Evolutionary conservation across 495 filamentous ascomycete species (phyloP).

Genomic region (Neurospora intermedia): DNA sequence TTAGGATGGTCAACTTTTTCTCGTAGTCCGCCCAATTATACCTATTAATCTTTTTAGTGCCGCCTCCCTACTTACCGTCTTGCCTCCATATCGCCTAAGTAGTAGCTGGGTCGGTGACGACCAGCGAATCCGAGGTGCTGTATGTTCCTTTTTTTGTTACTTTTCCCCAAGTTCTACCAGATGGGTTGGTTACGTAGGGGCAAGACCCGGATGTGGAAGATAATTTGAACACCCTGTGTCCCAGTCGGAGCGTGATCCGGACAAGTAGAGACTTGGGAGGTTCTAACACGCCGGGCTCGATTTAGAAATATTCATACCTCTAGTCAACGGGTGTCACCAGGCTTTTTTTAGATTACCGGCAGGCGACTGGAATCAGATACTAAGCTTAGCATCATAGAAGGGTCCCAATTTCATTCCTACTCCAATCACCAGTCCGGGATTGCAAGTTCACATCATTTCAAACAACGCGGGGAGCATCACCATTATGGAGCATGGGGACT

Average conservation of each 20-base stretch:
- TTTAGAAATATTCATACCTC: not conserved
- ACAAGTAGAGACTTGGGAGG: not conserved
- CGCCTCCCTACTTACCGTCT: too few relatives aligned
- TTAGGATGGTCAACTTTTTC: too few relatives aligned
- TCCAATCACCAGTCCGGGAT: too few relatives aligned
- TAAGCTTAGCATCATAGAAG: too few relatives aligned
- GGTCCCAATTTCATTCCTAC: too few relatives aligned
- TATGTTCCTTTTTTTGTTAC: constrained; percentile 20
- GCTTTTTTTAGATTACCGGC: too few relatives aligned
- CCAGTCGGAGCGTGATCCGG: not conserved
- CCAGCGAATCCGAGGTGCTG: constrained; percentile 33
- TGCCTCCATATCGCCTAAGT: constrained; percentile 10
- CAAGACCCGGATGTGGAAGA: not conserved
- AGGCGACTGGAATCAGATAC: too few relatives aligned
- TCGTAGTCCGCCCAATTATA: too few relatives aligned
- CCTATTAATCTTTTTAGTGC: too few relatives aligned
- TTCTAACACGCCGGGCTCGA: not conserved
- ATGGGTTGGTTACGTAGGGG: not conserved
- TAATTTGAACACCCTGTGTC: not conserved
- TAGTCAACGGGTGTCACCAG: not conserved
- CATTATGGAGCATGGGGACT: too few relatives aligned
- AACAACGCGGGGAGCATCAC: too few relatives aligned
- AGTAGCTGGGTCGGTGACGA: constrained; percentile 37
- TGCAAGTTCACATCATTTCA: too few relatives aligned
- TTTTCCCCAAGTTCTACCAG: not conserved